Evolutionary conservation across 306 rosid species (phyloP), one percentile per base, ranked within the genome.

Genomic region (Casuarina cunninghamiana): DNA sequence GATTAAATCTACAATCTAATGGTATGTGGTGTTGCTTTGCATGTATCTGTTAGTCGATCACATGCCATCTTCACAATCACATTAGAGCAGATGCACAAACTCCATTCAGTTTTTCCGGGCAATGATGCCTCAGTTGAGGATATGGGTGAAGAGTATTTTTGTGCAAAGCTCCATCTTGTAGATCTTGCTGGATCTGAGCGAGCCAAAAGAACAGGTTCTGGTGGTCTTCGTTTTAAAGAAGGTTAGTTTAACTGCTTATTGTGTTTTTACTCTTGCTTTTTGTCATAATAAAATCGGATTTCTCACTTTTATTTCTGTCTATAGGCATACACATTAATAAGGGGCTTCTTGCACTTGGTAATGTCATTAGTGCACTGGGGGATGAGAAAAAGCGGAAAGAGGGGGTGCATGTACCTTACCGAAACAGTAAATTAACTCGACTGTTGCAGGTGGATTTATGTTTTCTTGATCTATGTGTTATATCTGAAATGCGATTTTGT

Each of bases 1-100:
- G 13, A 78, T 77, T 63, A 53, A 43, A 48, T 79, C 71, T 72
- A 76, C 75, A 73, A 38, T 67, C 86, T 84, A 86, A 75, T 82
- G 75, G 71, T 38, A 35, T 42, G 41, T 67, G 83, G 62, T 75
- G 81, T 67, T 42, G 44, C 71, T 55, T 83, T 83, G 68, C 58
- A 55, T 85, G 77, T 65, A 79, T 84, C 78, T 77, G 50, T 75
- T 69, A 92, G 97, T 82, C 97, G 94, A 77, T 92, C 97, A 78
- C 97, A 92, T 81, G 97, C 97, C 88, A 92, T 92, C 86, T 90
- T 92, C 90, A 92, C 97, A 48, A 90, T 92, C 75, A 92, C 97
- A 69, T 67, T 92, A 76, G 93, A 90, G 84, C 97, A 92, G 81
- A 88, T 92, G 91, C 89, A 21, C 88, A 92, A 90, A 78, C 83